Base-by-base conservation (phyloP, 2,329 filamentous ascomycete species). In the Daldinia eschscholtzii region DNA sequence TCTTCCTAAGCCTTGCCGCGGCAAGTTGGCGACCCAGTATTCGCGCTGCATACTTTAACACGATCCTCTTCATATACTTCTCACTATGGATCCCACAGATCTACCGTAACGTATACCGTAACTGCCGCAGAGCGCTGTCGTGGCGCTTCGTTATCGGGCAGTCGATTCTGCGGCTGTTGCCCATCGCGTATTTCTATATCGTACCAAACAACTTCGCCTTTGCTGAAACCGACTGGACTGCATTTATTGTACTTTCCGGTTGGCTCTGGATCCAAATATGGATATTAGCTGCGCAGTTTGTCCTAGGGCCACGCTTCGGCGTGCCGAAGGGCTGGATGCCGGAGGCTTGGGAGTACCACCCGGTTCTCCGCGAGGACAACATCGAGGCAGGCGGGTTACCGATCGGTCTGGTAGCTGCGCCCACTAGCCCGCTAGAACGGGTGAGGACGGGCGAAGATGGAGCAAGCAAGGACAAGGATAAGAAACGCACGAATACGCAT, bases 21-120 rank as follows among this genome's bases (percentile, higher is more conserved):
- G 83, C 84, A 18, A 87, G 88, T 1, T 91, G 89, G 88, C 86
- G 88, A 58, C 83, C 86, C 1, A 78, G 80, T 6, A 76, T 87
- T 46, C 87, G 89, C 39, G 81, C 84, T 26, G 76, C 82, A 57
- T 91, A 90, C 77, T 82, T 88, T 74, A 88, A 94, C 77, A 71
- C 85, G 2, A 82, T 97, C 23, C 86, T 88, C 1, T 89, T 95
- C 74, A 72, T 87, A 60, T 98, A 98, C 78, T 87, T 98, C 50
- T 97, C 94, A 20, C 91, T 98, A 77, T 98, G 95, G 95, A 78
- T 90, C 0, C 95, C 96, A 0, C 96, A 99, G 79, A 97, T 98
- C 73, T 88, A 92, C 77, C 92, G 96, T 70, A 99, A 99, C 79
- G 85, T 92, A 60, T 89, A 93, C 80, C 92, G 95, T 61, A 98